These are phyloP conservation scores for Magnusiomyces suaveolens DNA, from an alignment of 1,139 yeast genomes.

Conservation along the genomic window DNA sequence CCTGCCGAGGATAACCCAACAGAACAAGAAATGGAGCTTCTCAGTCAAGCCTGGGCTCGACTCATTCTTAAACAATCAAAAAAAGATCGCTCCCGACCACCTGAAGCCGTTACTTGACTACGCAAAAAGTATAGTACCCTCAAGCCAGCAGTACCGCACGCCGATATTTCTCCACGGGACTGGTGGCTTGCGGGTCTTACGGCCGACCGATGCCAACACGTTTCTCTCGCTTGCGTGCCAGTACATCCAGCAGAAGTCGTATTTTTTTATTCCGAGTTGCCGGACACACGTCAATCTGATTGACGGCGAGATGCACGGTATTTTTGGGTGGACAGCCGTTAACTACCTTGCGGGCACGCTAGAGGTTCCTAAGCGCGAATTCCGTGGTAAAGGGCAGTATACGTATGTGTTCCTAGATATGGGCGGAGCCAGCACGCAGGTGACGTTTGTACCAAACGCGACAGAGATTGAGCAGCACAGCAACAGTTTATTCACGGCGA, in stretches of 20 bases:
- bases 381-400: slow-evolving; percentile 35
- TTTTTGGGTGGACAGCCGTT: slow-evolving; percentile 73
- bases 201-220: slow-evolving; percentile 34
- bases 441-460: slow-evolving; percentile 62
- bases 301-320: slow-evolving; percentile 69
- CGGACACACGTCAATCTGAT: slow-evolving; percentile 51
- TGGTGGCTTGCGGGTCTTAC: slow-evolving; percentile 67
- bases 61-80: slow-evolving; percentile 40
- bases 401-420: slow-evolving; percentile 72
- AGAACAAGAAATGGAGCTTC: slow-evolving; percentile 46
- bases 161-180: slow-evolving; percentile 74
- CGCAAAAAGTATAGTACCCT: slow-evolving; percentile 53
- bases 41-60: slow-evolving; percentile 64
- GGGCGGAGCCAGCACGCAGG: slow-evolving; percentile 87
- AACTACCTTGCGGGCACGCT: slow-evolving; percentile 59
- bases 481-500: slow-evolving; percentile 46
- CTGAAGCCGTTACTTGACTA: slow-evolving; percentile 43
- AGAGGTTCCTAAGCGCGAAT: slow-evolving; percentile 38
- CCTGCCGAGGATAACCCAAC: too few relatives aligned
- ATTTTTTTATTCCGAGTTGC: slow-evolving; percentile 48
- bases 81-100: slow-evolving; percentile 50
- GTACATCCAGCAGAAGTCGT: slow-evolving; percentile 44
- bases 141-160: slow-evolving; percentile 56
- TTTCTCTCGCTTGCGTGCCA: slow-evolving; percentile 48
- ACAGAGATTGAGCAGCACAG: slow-evolving; percentile 47